These are phyloP conservation scores for Penicillium sp. DNA, from an alignment of 2,329 filamentous ascomycete species.

Conservation along the genomic window DNA sequence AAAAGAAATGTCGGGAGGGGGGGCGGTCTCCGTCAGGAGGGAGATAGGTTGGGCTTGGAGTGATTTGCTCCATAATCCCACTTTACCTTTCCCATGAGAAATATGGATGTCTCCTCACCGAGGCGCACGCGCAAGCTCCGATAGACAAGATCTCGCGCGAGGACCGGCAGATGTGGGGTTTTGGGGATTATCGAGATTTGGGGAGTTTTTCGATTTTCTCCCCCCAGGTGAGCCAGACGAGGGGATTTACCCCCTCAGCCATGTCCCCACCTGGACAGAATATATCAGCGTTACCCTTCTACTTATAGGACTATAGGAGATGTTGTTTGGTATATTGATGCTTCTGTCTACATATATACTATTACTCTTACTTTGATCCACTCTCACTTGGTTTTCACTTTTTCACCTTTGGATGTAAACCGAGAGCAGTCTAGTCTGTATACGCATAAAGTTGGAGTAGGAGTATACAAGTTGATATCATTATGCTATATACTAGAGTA, in stretches of 20 bases:
- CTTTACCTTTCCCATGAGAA: too few relatives aligned
- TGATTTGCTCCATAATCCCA: too few relatives aligned
- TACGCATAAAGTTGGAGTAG: neutral
- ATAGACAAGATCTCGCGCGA: neutral
- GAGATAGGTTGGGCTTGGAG: too few relatives aligned
- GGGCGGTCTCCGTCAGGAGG: neutral
- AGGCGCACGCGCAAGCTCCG: neutral
- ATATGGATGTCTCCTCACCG: neutral
- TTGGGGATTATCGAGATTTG: too few relatives aligned
- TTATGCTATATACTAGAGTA: slow-evolving; percentile 3
- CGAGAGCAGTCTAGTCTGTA: neutral
- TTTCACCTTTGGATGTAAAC: neutral
- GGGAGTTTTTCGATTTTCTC: neutral
- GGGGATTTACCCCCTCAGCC: neutral
- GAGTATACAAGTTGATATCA: slow-evolving; percentile 1
- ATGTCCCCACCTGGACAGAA: neutral
- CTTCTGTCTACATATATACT: neutral
- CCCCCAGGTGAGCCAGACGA: neutral
- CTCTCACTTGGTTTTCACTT: neutral
- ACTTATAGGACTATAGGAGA: neutral
- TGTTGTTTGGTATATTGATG: neutral
- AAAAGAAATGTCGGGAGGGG: neutral
- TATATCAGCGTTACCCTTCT: neutral
- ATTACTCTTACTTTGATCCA: neutral
- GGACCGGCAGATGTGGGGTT: neutral